These are phyloP conservation scores for Cyamopsis tetragonoloba DNA, from an alignment of 306 rosid genomes.

Conservation along the genomic window DNA sequence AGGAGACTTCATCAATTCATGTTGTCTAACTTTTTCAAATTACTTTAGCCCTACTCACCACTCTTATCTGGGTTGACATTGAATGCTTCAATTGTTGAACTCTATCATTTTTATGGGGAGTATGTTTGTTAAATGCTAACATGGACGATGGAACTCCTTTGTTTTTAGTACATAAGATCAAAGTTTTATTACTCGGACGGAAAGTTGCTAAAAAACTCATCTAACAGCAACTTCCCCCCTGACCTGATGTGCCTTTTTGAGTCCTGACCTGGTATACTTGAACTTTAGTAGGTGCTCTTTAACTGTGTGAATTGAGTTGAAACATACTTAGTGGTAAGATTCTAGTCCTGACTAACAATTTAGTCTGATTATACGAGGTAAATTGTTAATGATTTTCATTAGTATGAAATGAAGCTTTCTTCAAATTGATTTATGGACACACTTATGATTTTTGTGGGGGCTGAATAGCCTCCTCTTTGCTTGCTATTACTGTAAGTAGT, in stretches of 20 bases:
- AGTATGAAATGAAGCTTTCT: slow-evolving; percentile 3
- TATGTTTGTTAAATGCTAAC: background rate
- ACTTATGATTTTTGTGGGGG: background rate
- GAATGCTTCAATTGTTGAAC: background rate
- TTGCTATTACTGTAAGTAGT: background rate
- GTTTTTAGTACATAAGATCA: background rate
- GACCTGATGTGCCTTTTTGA: background rate
- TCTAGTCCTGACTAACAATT: background rate
- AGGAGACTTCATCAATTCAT: background rate
- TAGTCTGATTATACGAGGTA: background rate
- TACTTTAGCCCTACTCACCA: background rate
- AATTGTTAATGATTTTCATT: background rate
- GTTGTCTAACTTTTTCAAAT: background rate
- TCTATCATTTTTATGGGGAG: background rate
- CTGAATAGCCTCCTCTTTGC: background rate
- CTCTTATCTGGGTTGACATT: background rate
- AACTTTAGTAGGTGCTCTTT: background rate
- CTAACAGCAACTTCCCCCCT: background rate
- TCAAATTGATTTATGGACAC: background rate
- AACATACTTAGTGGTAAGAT: background rate
- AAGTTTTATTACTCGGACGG: background rate
- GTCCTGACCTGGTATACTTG: background rate
- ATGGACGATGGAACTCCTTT: slow-evolving; percentile 3
- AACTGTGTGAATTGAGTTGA: background rate
- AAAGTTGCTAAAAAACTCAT: background rate